phyloP scores from a whole-genome alignment of 2,329 filamentous ascomycete genomes.

The Xylogone sp. region DNA sequence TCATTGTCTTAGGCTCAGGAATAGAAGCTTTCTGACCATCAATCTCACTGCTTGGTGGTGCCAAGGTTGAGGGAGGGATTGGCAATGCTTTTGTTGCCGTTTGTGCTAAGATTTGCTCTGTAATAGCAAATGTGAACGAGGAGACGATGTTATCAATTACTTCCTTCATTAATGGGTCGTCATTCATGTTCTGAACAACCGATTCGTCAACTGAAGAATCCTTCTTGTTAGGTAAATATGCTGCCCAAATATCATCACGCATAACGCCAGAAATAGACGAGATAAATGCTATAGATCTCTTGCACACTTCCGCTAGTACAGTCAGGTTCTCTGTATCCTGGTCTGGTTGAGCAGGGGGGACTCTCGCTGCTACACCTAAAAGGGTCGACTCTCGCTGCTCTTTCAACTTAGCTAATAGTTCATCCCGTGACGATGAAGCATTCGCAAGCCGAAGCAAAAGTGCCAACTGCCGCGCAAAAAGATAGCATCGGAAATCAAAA shows the following conservation, averaged over 20 bases:
- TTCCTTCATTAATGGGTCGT: conserved; percentile 39
- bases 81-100: conserved; percentile 67
- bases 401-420: conserved; percentile 57
- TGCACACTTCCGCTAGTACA: conserved; percentile 82
- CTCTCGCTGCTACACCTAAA: conserved; percentile 51
- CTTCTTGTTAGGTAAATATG: conserved; percentile 25
- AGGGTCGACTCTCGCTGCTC: conserved; percentile 58
- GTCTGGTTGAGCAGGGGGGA: conserved; percentile 40
- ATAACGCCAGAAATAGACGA: conserved; percentile 75
- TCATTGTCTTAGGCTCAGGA: conserved; percentile 66
- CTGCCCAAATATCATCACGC: conserved; percentile 70
- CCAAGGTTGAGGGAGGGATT: conserved; percentile 57
- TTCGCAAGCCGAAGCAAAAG: conserved; percentile 82
- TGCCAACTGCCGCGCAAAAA: conserved; percentile 85
- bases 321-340: conserved; percentile 70
- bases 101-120: conserved; percentile 73
- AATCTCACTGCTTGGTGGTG: conserved; percentile 23
- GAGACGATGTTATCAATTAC: conserved; percentile 71
- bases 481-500: conserved; percentile 92
- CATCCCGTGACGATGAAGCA: conserved; percentile 57
- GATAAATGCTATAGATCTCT: conserved; percentile 78
- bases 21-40: conserved; percentile 54
- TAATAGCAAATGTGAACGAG: conserved; percentile 74
- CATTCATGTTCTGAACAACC: conserved; percentile 10
- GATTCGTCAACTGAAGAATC: conserved; percentile 31